These are phyloP conservation scores for Fomitopsis pulvina DNA, from an alignment of 768 basidiomycete genomes.

Conservation along the genomic window DNA sequence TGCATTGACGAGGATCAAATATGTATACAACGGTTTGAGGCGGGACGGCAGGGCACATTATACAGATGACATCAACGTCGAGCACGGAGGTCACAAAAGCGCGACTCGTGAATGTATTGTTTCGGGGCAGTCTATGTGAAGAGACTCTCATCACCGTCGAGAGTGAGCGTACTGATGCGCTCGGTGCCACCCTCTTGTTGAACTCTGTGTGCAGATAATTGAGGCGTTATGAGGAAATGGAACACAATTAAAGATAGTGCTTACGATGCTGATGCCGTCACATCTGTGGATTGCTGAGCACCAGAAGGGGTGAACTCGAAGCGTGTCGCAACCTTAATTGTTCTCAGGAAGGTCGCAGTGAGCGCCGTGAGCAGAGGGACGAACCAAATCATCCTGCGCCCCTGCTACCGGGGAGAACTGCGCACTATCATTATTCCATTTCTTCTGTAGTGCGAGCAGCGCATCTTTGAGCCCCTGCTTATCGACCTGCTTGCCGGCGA, in stretches of 20 bases:
- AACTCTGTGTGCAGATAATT: constrained; percentile 3
- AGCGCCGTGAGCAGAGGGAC: neutral
- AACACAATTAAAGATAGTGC: neutral
- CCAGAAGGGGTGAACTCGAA: constrained; percentile 16
- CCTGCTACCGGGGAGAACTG: constrained; percentile 4
- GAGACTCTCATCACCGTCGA: constrained; percentile 17
- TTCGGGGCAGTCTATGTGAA: constrained; percentile 9
- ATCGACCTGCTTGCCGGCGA: constrained; percentile 19
- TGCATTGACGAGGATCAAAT: too few species aligned
- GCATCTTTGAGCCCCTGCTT: constrained; percentile 20
- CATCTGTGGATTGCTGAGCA: constrained; percentile 5
- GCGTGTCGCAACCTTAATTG: constrained; percentile 13
- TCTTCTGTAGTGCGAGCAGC: constrained; percentile 22
- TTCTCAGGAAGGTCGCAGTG: neutral
- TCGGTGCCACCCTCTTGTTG: constrained; percentile 15
- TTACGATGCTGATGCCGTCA: constrained; percentile 19
- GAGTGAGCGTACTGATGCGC: constrained; percentile 14
- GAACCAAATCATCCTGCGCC: constrained; percentile 9
- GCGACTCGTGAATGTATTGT: too few species aligned
- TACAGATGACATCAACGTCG: too few species aligned
- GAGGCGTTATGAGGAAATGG: neutral
- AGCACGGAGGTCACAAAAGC: too few species aligned
- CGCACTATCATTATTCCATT: constrained; percentile 15
- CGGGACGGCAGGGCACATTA: too few species aligned
- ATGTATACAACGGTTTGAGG: too few species aligned